These are phyloP conservation scores for Chlorella vulgaris DNA, from an alignment of 139 green algal genomes.

Conservation along the genomic window DNA sequence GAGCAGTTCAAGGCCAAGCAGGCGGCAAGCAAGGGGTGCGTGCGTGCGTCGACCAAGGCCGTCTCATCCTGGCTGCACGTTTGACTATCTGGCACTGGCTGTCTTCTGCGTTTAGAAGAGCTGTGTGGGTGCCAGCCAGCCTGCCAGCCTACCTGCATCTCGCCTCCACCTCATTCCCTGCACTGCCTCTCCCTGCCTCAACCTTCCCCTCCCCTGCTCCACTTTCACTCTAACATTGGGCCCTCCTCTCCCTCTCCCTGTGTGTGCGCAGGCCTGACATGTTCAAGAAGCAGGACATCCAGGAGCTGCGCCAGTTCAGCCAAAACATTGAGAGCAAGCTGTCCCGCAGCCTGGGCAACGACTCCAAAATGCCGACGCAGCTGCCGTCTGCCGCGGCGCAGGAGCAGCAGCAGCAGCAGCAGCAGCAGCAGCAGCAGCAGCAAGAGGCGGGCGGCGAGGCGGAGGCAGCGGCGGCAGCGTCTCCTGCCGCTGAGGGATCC, in stretches of 20 bases:
- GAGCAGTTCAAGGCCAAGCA: constrained; percentile 48
- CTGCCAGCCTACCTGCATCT: no score
- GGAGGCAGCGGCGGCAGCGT: not conserved
- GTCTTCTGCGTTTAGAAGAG: no score
- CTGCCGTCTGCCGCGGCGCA: constrained; percentile 4
- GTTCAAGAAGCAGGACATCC: constrained; percentile 34
- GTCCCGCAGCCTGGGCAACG: constrained; percentile 21
- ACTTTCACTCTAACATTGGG: no score
- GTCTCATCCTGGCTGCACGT: no score
- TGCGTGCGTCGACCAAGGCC: not conserved
- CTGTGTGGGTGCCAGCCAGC: no score
- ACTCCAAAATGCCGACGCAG: not conserved
- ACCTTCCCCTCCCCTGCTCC: not conserved
- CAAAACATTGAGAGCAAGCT: constrained; percentile 38
- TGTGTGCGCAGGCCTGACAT: not conserved
- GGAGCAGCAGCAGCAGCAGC: constrained; percentile 3
- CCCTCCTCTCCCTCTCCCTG: not conserved
- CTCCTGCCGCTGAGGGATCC: not conserved
- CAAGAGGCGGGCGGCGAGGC: not conserved
- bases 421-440: not conserved
- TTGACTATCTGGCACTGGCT: not conserved
- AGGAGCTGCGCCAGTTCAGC: constrained; percentile 41
- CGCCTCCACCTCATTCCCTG: not conserved
- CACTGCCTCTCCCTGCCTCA: not conserved
- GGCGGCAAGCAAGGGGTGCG: constrained; percentile 9